Base-by-base conservation (phyloP, 2,329 filamentous ascomycete species). In the Cytospora paraplurivora region DNA sequence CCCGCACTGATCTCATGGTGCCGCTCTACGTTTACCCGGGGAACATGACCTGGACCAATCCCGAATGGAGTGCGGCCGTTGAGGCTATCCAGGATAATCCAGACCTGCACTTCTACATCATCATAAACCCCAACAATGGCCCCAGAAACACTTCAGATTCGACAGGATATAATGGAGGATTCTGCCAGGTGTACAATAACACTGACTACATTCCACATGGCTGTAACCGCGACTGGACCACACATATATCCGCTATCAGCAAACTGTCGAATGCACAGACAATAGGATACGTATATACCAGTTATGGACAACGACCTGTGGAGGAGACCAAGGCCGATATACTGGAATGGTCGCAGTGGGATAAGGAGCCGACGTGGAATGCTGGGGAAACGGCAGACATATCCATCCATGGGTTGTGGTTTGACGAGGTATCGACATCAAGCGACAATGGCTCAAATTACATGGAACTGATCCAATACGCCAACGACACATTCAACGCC, bases 191-290 rank as follows among this genome's bases (percentile, higher is more conserved):
- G n/a, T 11, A 34, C 50, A 34, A 47, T n/a, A 59, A 66, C 19
- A 7, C 53, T 11, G 56, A 62, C 52, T 62, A 67, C 59, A 62
- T 66, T 44, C 47, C 50, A 19, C 67, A 68, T 37, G 63, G 67
- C n/a, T 67, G 63, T 54, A 63, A 68, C 56, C 64, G 62, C 53
- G 66, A 68, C 67, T 67, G 67, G 67, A 64, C 63, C n/a, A 67
- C 65, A 21, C 60, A 63, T 44, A 53, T 68, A n/a, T 63, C 59
- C 13, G 32, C 50, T 33, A 50, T 68, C 55, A 68, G 59, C 62
- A 35, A 54, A 34, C 61, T 66, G n/a, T 35, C 44, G 12, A 67
- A 68, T 33, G 66, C 63, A n/a, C 67, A 68, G 59, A 66, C 63
- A 5, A 41, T 68, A 12, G 67, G 66, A 6, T 67, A 68, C 32